Base-by-base conservation (phyloP, 345 rosid genomes). In the Melaleuca quinquenervia region DNA sequence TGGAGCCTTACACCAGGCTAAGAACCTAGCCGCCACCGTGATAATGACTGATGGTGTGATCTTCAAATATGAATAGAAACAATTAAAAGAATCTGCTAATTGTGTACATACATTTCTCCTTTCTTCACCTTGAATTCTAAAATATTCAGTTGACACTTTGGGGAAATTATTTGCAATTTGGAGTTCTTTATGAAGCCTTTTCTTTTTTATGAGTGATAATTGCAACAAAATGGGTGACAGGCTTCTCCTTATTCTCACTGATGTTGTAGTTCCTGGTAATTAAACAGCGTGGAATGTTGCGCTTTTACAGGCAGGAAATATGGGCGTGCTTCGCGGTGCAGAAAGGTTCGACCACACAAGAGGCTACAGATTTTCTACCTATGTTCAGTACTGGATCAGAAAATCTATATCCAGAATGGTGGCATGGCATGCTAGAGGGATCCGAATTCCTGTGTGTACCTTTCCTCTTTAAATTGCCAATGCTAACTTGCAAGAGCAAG, bases 331-430 rank as follows among this genome's bases (percentile, higher is more conserved):
- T 84, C 95, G 90, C 91, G 99, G 98, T 53, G 97, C 98, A 74
- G 95, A 93, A 85, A 92, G 95, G 89, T 96, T 96, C 84, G 97
- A 96, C 91, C 94, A 88, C 88, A 89, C 95, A 41, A 95, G 94
- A 89, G 99, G 99, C 86, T 93, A 89, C 91, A 94, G 87, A 91
- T 95, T 96, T 89, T 95, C 98, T 7, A 96, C 99, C 41, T 96
- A 96, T 91, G 95, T 94, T 52, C 98, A 93, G 82, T 94, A 91
- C 87, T 96, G 99, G 99, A 93, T 96, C 86, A 91, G 94, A 84
- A 95, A 94, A 86, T 93, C 95, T 8, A 92, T 95, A 92, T 92
- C 91, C 82, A 90, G 85, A 90, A 90, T 90, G 90, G 97, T 94
- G 56, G 83, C 93, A 52, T 93, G 64, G 64, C 90, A 92, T 90